Base-by-base conservation (phyloP, 208 protist genomes). In the Leishmania major region DNA sequence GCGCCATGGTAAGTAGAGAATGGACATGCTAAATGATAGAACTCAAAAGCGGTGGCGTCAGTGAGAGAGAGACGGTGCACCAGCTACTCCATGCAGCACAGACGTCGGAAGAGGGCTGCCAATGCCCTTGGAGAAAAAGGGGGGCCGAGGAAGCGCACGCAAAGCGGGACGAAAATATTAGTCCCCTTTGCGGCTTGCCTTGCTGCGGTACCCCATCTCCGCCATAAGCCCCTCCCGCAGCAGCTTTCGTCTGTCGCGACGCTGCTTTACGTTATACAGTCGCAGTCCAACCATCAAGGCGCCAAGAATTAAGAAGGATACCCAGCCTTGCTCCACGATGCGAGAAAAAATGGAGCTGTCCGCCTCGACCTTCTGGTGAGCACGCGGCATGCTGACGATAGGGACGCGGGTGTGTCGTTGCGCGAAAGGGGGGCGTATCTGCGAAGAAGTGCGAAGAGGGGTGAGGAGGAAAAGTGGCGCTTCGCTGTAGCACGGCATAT, bases 211-310 rank as follows among this genome's bases (percentile, higher is more conserved):
- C 1, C 86, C 78, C 87, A 95, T 86, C 73, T 96, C 90, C 1
- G 89, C 86, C 84, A 95, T 89, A 19, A 97, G 49, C 28, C 79
- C 84, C 67, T 97, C 92, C 15, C 91, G 88, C 53, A 96, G 70
- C 70, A 97, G 76, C 73, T 84, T 67, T 8, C 89, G 86, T 75
- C 95, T 90, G 13, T 92, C 79, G 3, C 64, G 79, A 17, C 94
- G 92, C 82, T 97, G 92, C 55, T 84, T 90, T 62, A 93, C 88
- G 64, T 97, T 97, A 78, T 91, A 97, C 22, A 97, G 57, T 17
- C 92, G 88, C n/a, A 97, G 79, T 1, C 87, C 94, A 78, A 97
- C 73, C 77, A 97, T 90, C 66, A 96, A 88, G 25, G 89, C 66
- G 28, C 92, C 94, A 45, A 97, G 88, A 15, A 97, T 78, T 22